Base-by-base conservation (phyloP, 495 filamentous ascomycete genomes). In the Melanomma pulvis-pyrius region DNA sequence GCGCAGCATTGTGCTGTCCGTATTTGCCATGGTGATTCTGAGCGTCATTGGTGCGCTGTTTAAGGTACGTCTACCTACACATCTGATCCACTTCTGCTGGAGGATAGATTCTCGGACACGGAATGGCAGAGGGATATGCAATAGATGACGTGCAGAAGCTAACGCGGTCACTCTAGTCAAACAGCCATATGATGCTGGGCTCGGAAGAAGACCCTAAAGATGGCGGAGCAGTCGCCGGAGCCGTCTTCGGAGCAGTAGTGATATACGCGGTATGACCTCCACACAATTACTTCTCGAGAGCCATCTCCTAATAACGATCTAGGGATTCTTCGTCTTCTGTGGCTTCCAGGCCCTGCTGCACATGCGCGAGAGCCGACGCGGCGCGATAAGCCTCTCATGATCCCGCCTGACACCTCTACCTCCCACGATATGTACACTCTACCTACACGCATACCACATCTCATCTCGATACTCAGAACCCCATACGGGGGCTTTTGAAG, bases 291-390 rank as follows among this genome's bases (percentile, higher is more conserved):
- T 34, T 29, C 17, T 55, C 32, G 24, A 19, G 63, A n/a, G 1
- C 13, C 15, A 28, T 61, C 15, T 12, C 48, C 61, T 72, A 47
- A 73, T 63, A 28, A 8, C 47, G 12, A 34, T 21, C 41, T 56
- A 96, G 92, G 86, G 83, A 0, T 97, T 97, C 81, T 85, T 97
- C 61, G 84, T 94, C 52, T 96, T 96, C 80, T 97, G 92, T 79
- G 88, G 86, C 28, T 84, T 90, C 72, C 92, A 97, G 74, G 92
- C 91, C 52, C 83, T 87, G 65, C 82, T 96, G 48, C 91, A 96
- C 71, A 74, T 88, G 59, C 85, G 90, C 76, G 85, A 89, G 74
- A 90, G 85, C 76, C 83, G 90, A 77, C 82, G 88, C 69, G 92
- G 92, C 55, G 88, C 90, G 56, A 96, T 97, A 82, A 86, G 87